Evolutionary conservation across 140 eudicot genomes (phyloP).

Genomic region (Oenanthe javanica): DNA sequence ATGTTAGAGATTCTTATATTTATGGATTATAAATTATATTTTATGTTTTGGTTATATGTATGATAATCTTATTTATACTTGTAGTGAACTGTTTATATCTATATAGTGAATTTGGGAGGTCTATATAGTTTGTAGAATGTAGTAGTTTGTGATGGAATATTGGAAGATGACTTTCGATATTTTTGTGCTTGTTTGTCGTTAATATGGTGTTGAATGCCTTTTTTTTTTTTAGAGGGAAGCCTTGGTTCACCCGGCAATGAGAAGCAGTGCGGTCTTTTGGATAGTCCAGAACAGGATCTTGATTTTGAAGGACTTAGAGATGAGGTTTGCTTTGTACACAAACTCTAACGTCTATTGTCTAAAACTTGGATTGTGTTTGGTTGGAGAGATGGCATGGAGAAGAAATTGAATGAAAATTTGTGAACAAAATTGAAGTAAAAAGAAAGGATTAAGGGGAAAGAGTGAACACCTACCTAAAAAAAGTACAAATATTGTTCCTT

Average conservation of each 20-base stretch:
- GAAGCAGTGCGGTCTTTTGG: conserved; percentile 8
- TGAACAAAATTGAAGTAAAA: background rate
- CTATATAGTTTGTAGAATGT: background rate
- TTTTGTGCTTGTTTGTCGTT: background rate
- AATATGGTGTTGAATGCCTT: background rate
- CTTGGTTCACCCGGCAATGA: conserved; percentile 19
- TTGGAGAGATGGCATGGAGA: background rate
- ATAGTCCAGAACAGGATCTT: conserved; percentile 15
- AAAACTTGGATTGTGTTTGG: background rate
- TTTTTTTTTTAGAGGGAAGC: conserved; percentile 20
- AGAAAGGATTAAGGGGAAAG: background rate
- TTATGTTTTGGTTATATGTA: no score
- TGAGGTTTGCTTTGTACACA: conserved; percentile 28
- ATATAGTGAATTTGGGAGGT: background rate
- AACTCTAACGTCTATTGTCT: background rate
- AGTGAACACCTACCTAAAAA: background rate
- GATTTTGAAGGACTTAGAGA: conserved; percentile 37
- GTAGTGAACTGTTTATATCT: no score
- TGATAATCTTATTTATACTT: background rate
- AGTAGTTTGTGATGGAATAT: background rate
- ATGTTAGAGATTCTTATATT: no score
- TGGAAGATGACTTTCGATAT: background rate
- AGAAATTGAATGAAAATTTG: background rate
- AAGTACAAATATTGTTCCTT: background rate
- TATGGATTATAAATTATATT: no score